Base-by-base conservation (phyloP, 805 yeast species). In the Maudiozyma saulgeensis region DNA sequence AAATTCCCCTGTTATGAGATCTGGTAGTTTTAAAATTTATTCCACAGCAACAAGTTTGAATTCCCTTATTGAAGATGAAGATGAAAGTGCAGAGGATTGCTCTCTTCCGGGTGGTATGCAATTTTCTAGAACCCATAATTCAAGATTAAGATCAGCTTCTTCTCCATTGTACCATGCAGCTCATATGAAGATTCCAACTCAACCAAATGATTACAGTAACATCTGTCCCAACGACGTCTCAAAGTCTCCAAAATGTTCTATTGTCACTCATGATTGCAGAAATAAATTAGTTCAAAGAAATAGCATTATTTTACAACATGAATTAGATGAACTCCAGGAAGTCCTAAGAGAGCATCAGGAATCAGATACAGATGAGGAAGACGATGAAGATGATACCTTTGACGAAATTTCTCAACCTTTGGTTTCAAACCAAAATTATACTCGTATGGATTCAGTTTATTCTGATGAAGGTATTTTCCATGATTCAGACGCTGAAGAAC, bases 321-420 rank as follows among this genome's bases (percentile, higher is more conserved):
- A 75, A 35, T 75, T 78, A 43, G 74, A 96, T 43, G 82, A 79
- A 44, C 66, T 81, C 59, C 95, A 56, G 42, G 49, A 56, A 23
- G 55, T 58, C 8, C 50, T 58, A 4, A 49, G 54, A 16, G 64
- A 55, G 40, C 63, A 53, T 44, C 60, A 49, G 15, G 65, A 60
- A 23, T 64, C 55, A 2, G 63, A 55, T 23, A 56, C 49, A 32
- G 59, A 42, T 1, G 49, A 47, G 12, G 45, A 21, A 28, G 49
- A 52, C 7, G 57, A 56, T 1, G 51, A 52, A 52, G 28, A 50
- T 13, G 56, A 54, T 4, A 53, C 49, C 19, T 53, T 47, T 11
- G 57, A 53, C 7, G 56, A 39, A 39, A 19, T 39, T 13, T 39
- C 26, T 13, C 18, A n/a, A 12, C 18, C 42, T 8, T 7, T 12